Base-by-base conservation (phyloP, 78 protist species). In the Speleostelium caveatum region DNA sequence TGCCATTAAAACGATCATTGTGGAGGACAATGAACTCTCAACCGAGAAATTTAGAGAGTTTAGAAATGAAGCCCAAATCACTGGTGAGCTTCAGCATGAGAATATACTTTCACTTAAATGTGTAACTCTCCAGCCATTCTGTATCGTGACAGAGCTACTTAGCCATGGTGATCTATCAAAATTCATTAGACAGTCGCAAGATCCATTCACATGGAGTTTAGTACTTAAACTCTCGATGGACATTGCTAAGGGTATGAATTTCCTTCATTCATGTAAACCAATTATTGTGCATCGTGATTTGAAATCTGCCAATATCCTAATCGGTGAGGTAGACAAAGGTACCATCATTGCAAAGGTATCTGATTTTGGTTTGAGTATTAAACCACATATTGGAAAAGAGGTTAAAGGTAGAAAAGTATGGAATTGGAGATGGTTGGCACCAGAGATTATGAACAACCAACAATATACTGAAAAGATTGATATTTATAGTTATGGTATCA, bases 341-440 rank as follows among this genome's bases (percentile, higher is more conserved):
- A 75, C 55, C 12, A 19, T 73, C 0, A 68, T 71, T 53, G 94
- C 87, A 0, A 88, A 88, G 67, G 94, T 88, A 30, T 68, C 79
- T n/a, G 94, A 88, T 67, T 88, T 88, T 53, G 94, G 94, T 33
- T 30, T 88, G 22, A 69, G 87, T 0, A 60, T 88, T 76, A 41
- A 75, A 63, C 78, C 78, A 1, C 10, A 65, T 3, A 22, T 83
- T 19, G 91, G 75, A 42, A 83, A 83, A 30, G 91, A 83, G 16
- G 72, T 83, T 0, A 83, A 83, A 45, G 91, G 91, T 60, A 67
- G 91, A 67, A 83, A 67, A 32, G 91, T 83, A 7, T 83, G 77
- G 79, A 83, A 83, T 36, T 83, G 77, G 91, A 26, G 91, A 30
- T 88, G 94, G 94, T 55, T 78, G 39, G 94, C 94, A 45, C 94